phyloP scores from a whole-genome alignment of 345 rosid species.

The Lagerstroemia speciosa region DNA sequence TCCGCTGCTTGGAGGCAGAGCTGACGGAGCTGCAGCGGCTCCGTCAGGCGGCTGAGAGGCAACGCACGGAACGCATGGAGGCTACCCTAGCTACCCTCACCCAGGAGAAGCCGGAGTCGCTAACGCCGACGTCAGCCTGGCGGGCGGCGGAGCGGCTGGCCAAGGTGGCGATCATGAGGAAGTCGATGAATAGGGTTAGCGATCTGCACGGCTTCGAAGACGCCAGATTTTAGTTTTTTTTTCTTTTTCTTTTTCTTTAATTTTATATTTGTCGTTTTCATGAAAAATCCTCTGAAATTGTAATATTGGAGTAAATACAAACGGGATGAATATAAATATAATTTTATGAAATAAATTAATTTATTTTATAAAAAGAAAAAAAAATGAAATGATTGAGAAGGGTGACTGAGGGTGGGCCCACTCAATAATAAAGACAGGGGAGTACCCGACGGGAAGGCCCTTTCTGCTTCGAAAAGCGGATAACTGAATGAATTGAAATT shows the following conservation, averaged over 20 bases:
- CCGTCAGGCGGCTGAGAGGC: conserved; percentile 14
- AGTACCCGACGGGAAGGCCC: conserved; percentile 5
- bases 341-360: not conserved
- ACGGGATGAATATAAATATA: not conserved
- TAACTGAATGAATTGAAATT: not conserved
- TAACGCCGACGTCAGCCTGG: conserved; percentile 9
- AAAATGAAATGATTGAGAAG: not conserved
- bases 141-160: conserved; percentile 1
- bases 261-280: not conserved
- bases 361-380: not conserved
- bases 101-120: not conserved
- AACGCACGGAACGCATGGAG: conserved; percentile 8
- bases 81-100: not conserved
- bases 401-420: not conserved
- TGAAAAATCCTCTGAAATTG: not conserved
- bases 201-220: conserved; percentile 1
- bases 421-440: not conserved
- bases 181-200: conserved; percentile 1
- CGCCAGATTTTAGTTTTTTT: not conserved
- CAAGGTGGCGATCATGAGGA: not conserved
- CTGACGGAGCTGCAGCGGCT: conserved; percentile 42
- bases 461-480: not conserved
- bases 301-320: conserved; percentile 1
- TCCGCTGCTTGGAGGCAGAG: conserved; percentile 58
- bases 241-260: not conserved